Evolutionary conservation across 2,329 filamentous ascomycete genomes (phyloP).

Genomic region (Cladosporium sp.): DNA sequence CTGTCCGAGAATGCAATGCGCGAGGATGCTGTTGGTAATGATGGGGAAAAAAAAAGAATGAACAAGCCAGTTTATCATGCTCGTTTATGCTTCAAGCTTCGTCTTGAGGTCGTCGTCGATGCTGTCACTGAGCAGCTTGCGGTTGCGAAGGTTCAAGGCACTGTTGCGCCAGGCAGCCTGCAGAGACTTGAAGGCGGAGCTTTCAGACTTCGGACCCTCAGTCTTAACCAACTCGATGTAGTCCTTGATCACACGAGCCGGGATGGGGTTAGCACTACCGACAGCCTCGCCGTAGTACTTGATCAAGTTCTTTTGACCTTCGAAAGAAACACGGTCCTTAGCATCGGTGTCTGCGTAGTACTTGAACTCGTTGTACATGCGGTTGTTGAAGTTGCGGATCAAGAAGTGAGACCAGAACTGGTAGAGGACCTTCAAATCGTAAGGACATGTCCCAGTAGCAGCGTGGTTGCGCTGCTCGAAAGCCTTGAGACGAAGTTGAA

Average conservation of each 20-base stretch:
- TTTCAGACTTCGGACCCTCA: conserved; percentile 38
- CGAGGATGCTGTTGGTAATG: neutral
- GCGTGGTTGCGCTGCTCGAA: conserved; percentile 45
- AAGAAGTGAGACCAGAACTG: conserved; percentile 72
- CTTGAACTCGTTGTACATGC: conserved; percentile 72
- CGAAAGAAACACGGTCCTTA: conserved; percentile 44
- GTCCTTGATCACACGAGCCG: conserved; percentile 50
- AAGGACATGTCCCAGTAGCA: conserved; percentile 42
- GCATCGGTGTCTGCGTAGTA: conserved; percentile 62
- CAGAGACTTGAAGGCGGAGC: conserved; percentile 47
- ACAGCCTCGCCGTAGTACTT: conserved; percentile 60
- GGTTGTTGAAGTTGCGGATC: conserved; percentile 65
- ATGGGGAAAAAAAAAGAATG: neutral
- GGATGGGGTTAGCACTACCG: conserved; percentile 47
- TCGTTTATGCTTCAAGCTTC: conserved; percentile 41
- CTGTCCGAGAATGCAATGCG: neutral
- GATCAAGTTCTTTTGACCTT: conserved; percentile 59
- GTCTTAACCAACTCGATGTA: conserved; percentile 51
- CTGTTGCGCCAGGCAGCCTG: conserved; percentile 51
- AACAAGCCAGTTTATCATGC: neutral
- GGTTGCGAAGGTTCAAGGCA: conserved; percentile 51
- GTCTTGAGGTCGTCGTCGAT: conserved; percentile 48
- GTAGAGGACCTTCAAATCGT: conserved; percentile 63
- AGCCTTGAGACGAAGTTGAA: conserved; percentile 45
- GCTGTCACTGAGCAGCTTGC: conserved; percentile 51